phyloP scores from a whole-genome alignment of 805 yeast genomes.

The Sungouiella blattae region DNA sequence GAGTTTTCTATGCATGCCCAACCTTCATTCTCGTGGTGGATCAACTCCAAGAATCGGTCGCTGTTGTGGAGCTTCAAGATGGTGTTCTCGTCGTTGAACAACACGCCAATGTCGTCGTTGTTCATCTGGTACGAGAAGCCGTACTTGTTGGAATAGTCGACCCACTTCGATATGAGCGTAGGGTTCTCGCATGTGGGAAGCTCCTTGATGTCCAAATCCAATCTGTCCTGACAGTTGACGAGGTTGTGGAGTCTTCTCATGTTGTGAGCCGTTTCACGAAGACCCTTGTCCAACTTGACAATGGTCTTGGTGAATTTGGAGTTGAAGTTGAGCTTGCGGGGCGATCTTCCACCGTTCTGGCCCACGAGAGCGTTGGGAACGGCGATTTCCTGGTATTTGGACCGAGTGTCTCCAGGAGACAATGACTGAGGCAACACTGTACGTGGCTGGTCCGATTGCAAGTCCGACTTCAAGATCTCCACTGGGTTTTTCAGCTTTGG shows the following conservation, averaged over 20 bases:
- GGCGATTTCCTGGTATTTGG: conserved; percentile 75
- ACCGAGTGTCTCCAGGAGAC: conserved; percentile 89
- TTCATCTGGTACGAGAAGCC: conserved; percentile 93
- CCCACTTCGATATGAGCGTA: conserved; percentile 89
- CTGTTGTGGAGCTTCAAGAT: conserved; percentile 67
- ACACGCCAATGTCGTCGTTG: conserved; percentile 85
- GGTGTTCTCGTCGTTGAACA: conserved; percentile 82
- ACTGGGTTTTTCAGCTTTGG: conserved; percentile 59
- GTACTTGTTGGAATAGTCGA: conserved; percentile 92
- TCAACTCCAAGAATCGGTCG: conserved; percentile 62
- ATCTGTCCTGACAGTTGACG: conserved; percentile 22
- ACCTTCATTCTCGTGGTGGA: conserved; percentile 41
- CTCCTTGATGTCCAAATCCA: conserved; percentile 29
- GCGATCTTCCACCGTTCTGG: conserved; percentile 21
- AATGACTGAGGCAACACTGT: conserved; percentile 80
- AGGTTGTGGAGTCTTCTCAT: conserved; percentile 42
- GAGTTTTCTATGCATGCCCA: conserved; percentile 47
- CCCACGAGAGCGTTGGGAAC: conserved; percentile 25
- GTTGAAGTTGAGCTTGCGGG: conserved; percentile 38
- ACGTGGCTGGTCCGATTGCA: conserved; percentile 64
- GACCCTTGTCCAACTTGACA: conserved; percentile 32
- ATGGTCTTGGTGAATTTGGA: conserved; percentile 37
- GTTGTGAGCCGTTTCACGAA: conserved; percentile 35
- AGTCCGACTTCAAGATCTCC: conserved; percentile 64
- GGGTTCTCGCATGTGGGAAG: conserved; percentile 53